Conservation (phyloP, 2,329 filamentous ascomycete species). For the Chaetomium strumarium region DNA sequence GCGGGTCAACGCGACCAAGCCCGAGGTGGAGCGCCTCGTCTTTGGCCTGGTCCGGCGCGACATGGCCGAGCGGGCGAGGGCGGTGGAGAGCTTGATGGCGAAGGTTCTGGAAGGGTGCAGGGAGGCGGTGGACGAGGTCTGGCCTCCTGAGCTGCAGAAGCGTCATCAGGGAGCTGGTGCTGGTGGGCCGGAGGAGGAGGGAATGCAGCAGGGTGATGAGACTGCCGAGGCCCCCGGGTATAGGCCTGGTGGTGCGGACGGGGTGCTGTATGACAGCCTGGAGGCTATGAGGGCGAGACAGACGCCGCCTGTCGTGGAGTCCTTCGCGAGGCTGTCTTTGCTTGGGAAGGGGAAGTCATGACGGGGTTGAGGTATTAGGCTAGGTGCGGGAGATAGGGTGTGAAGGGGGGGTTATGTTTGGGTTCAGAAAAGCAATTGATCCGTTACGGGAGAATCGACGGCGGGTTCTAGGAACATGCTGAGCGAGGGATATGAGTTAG, state of each 20-base stretch:
- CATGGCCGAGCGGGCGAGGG: constrained; percentile 82
- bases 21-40: constrained; percentile 69
- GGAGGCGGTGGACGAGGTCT: constrained; percentile 65
- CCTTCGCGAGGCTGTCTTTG: constrained; percentile 45
- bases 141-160: constrained; percentile 23
- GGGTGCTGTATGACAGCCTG: constrained; percentile 47
- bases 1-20: constrained; percentile 64
- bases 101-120: constrained; percentile 69
- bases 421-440: not conserved
- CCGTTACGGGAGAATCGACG: not conserved
- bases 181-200: not conserved
- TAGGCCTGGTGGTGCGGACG: constrained; percentile 43
- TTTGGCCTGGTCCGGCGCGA: constrained; percentile 69
- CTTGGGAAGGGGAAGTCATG: constrained; percentile 27
- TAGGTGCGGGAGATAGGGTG: not conserved
- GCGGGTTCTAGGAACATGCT: not conserved
- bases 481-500: too few relatives aligned
- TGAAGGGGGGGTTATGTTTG: not conserved
- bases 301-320: constrained; percentile 44
- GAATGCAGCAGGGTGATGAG: constrained; percentile 16
- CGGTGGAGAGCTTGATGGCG: constrained; percentile 65
- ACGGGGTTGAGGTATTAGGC: not conserved
- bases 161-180: constrained; percentile 17
- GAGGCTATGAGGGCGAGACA: constrained; percentile 40
- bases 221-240: constrained; percentile 27